These are phyloP conservation scores for Brassica rapa DNA, from an alignment of 345 rosid species.

Conservation along the genomic window DNA sequence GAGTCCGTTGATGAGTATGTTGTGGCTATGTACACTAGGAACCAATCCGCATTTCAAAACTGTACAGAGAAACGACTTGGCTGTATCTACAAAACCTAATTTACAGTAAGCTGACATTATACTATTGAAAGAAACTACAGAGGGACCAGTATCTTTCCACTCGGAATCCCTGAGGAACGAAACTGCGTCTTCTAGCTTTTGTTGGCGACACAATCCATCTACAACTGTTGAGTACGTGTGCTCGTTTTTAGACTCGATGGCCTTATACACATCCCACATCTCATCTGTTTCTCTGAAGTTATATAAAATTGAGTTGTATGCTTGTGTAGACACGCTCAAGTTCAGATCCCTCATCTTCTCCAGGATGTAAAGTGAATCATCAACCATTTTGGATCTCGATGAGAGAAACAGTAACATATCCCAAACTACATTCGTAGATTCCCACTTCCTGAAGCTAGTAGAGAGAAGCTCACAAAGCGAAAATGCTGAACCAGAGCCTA, in stretches of 20 bases:
- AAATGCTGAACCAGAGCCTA: conserved; percentile 74
- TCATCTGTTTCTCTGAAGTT: conserved; percentile 61
- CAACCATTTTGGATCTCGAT: conserved; percentile 69
- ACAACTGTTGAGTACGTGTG: conserved; percentile 63
- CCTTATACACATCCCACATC: conserved; percentile 65
- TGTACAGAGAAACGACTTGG: conserved; percentile 67
- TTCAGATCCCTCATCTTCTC: conserved; percentile 66
- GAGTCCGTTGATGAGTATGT: conserved; percentile 77
- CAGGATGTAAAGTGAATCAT: conserved; percentile 66
- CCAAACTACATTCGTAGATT: conserved; percentile 59
- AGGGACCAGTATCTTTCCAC: conserved; percentile 52
- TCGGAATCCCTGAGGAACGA: conserved; percentile 49
- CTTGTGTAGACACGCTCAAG: conserved; percentile 53
- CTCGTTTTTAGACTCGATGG: conserved; percentile 49
- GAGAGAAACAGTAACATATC: conserved; percentile 70
- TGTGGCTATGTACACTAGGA: conserved; percentile 71
- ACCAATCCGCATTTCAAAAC: conserved; percentile 70
- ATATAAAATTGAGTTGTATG: conserved; percentile 68
- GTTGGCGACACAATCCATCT: conserved; percentile 69
- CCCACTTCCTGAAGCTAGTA: conserved; percentile 53
- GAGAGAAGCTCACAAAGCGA: conserved; percentile 57
- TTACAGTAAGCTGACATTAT: conserved; percentile 69
- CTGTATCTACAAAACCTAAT: conserved; percentile 64
- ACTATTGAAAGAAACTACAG: conserved; percentile 68
- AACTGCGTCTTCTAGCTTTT: conserved; percentile 62